Conservation (phyloP, 192 early-diverging fungal species). For the Geranomyces michiganensis region DNA sequence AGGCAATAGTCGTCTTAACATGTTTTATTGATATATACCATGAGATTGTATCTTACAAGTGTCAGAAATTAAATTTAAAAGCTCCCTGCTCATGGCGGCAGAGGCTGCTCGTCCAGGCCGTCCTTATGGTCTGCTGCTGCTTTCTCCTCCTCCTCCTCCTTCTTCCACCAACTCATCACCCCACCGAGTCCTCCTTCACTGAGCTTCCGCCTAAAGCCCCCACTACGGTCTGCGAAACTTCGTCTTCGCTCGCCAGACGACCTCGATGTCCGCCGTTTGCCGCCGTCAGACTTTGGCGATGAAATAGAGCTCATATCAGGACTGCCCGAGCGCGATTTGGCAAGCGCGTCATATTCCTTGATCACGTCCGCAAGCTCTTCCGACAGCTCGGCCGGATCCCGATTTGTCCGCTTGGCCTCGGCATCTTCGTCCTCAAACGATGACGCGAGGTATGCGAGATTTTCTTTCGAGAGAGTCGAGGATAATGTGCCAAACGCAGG, state of each 20-base stretch:
- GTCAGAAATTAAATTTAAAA: too few species aligned
- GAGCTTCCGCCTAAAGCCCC: conserved; percentile 20
- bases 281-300: not conserved
- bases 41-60: too few species aligned
- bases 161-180: conserved; percentile 33
- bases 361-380: not conserved
- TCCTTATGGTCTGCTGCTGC: too few species aligned
- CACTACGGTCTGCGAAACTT: conserved; percentile 6
- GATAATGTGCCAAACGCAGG: not conserved
- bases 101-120: too few species aligned
- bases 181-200: conserved; percentile 20
- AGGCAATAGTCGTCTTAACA: too few species aligned
- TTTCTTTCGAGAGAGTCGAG: not conserved
- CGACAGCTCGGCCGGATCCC: not conserved
- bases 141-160: conserved; percentile 21
- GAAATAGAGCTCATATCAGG: not conserved
- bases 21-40: too few species aligned
- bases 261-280: not conserved
- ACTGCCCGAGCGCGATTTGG: not conserved
- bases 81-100: too few species aligned
- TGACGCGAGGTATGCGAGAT: not conserved
- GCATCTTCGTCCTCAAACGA: not conserved
- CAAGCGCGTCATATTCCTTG: conserved; percentile 4
- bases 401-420: not conserved
- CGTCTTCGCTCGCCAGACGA: not conserved